Evolutionary conservation across 164 flowering plant species (phyloP), one percentile per base, ranked within the genome.

Genomic region (Macadamia integrifolia): DNA sequence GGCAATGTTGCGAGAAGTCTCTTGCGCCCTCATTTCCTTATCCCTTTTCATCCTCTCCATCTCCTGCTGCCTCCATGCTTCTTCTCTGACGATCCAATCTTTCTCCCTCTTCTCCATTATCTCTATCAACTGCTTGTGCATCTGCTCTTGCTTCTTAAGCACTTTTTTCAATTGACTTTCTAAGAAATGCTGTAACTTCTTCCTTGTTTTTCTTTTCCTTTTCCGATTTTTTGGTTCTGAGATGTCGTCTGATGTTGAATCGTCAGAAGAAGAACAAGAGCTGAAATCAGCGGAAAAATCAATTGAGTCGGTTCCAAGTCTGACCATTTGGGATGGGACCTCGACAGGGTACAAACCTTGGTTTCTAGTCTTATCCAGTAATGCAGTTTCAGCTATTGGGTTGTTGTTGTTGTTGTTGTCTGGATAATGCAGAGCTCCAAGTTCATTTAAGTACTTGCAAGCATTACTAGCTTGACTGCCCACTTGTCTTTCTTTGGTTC

Each of bases 21-120:
- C 88, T 66, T 86, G 82, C 0, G 79, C 68, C 67, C 85, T 75
- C 23, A 71, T 10, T 61, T 81, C 79, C 57, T 82, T 79, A 6
- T 80, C 82, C 69, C 65, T 69, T 64, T 71, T 77, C 12, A 72
- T 70, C 68, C 85, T 76, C 56, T 85, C 87, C 61, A 78, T 80
- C 79, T 83, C 81, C 49, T 77, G 81, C 74, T 59, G 76, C 70
- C 64, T 82, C 89, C 92, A 85, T 40, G 82, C 85, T 77, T 88
- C 86, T 78, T 88, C 92, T 67, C 88, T 76, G 6, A 61, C 44
- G 8, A 78, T 72, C 61, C 87, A 76, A 73, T 84, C 90, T 65
- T 60, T 72, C 69, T 88, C 90, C 66, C 66, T 80, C 71, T 53
- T 82, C 68, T 80, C 92, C 18, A 86, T 59, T 58, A 69, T 53